A percentile compares a stretch with the other conserved stretches of the same genome.
These are phyloP conservation scores for Pseudogymnoascus sp. DNA, from an alignment of 2,329 filamentous ascomycete species.

Conservation along the genomic window DNA sequence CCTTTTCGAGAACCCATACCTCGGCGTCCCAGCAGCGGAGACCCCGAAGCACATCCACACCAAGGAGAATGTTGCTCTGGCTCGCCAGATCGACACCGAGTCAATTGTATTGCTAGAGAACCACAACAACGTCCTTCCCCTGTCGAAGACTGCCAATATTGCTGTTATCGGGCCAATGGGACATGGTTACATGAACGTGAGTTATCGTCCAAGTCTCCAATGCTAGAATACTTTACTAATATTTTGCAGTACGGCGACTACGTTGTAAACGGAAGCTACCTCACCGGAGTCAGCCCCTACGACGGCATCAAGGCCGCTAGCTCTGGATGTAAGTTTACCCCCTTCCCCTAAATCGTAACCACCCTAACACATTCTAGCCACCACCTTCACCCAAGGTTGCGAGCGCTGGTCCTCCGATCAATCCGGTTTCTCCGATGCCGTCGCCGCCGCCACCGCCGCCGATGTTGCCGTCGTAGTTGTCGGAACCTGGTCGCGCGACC, in stretches of 20 bases:
- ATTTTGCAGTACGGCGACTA: slow-evolving; percentile 58
- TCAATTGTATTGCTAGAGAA: slow-evolving; percentile 80
- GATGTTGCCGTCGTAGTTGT: slow-evolving; percentile 67
- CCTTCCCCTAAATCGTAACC: neutral
- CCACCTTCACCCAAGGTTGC: slow-evolving; percentile 62
- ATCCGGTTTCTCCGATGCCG: slow-evolving; percentile 57
- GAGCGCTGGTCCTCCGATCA: slow-evolving; percentile 65
- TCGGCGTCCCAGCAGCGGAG: slow-evolving; percentile 46
- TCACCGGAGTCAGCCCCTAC: slow-evolving; percentile 58
- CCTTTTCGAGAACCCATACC: slow-evolving; percentile 62
- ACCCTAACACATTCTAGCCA: slow-evolving; percentile 17
- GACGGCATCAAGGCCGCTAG: slow-evolving; percentile 58
- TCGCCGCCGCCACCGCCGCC: slow-evolving; percentile 55
- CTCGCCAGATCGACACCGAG: slow-evolving; percentile 68
- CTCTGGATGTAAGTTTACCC: slow-evolving; percentile 35
- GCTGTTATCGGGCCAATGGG: slow-evolving; percentile 72
- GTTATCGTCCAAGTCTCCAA: slow-evolving; percentile 21
- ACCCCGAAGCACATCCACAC: slow-evolving; percentile 55
- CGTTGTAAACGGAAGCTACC: slow-evolving; percentile 56
- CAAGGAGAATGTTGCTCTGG: slow-evolving; percentile 58
- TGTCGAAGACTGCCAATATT: slow-evolving; percentile 58
- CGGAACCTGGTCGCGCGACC: slow-evolving; percentile 68
- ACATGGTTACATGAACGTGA: slow-evolving; percentile 59
- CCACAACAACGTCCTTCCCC: slow-evolving; percentile 50
- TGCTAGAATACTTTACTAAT: neutral